A percentile compares a stretch with the other conserved stretches of the same genome.
phyloP scores from a whole-genome alignment of 192 early-diverging fungal genomes.

The Phycomyces blakesleeanus region DNA sequence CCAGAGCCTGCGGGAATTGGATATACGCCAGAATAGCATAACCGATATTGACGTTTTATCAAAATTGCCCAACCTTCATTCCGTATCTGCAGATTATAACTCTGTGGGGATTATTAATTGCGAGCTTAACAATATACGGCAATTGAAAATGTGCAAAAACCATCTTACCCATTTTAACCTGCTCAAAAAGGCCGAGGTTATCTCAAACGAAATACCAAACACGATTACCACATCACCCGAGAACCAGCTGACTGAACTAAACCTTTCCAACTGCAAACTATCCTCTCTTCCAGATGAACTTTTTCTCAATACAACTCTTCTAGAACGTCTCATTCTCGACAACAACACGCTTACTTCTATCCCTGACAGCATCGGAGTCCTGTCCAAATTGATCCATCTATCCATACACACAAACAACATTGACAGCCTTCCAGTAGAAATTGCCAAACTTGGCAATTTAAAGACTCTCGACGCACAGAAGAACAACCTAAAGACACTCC shows the following conservation, averaged over 20 bases:
- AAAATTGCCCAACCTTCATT: slow-evolving; percentile 53
- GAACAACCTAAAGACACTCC: slow-evolving; percentile 71
- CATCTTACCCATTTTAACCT: slow-evolving; percentile 67
- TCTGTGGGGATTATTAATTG: slow-evolving; percentile 59
- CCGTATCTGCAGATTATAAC: slow-evolving; percentile 71
- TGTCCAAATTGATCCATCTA: slow-evolving; percentile 51
- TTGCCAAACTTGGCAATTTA: slow-evolving; percentile 60
- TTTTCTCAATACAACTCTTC: slow-evolving; percentile 52
- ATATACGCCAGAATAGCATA: slow-evolving; percentile 79
- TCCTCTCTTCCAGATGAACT: slow-evolving; percentile 57
- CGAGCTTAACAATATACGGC: slow-evolving; percentile 51
- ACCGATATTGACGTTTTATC: slow-evolving; percentile 61
- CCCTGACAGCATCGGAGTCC: slow-evolving; percentile 53
- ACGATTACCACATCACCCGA: neutral
- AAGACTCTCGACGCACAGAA: slow-evolving; percentile 66
- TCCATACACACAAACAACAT: slow-evolving; percentile 68
- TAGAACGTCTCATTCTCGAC: slow-evolving; percentile 61
- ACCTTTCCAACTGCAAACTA: slow-evolving; percentile 68
- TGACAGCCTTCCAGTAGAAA: slow-evolving; percentile 63
- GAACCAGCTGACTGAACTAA: slow-evolving; percentile 39
- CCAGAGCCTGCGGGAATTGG: slow-evolving; percentile 61
- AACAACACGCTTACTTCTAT: slow-evolving; percentile 72
- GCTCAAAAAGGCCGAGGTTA: neutral
- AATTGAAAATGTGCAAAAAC: slow-evolving; percentile 61
- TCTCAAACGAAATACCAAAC: slow-evolving; percentile 32